These are phyloP conservation scores for Geranium brycei DNA, from an alignment of 345 rosid genomes.

Conservation along the genomic window DNA sequence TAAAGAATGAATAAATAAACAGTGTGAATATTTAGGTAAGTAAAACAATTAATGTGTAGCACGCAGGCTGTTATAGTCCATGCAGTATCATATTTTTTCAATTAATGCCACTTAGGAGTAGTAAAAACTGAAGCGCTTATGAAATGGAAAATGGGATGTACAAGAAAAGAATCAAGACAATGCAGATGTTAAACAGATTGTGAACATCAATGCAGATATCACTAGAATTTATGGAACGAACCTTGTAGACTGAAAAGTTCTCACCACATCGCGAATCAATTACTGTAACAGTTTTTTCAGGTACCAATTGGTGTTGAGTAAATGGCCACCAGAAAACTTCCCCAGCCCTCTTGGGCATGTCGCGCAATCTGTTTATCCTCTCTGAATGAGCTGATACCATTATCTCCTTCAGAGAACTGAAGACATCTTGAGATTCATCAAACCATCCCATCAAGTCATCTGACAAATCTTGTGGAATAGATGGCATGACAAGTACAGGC, in stretches of 20 bases:
- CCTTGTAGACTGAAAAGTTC: conserved; percentile 78
- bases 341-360: conserved; percentile 62
- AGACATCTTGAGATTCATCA: conserved; percentile 37
- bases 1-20: background rate
- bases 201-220: background rate
- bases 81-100: too few relatives aligned
- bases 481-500: conserved; percentile 79
- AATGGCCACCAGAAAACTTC: conserved; percentile 95
- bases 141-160: too few relatives aligned
- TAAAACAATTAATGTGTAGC: too few relatives aligned
- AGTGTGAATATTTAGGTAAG: background rate
- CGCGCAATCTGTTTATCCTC: conserved; percentile 44
- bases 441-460: conserved; percentile 84
- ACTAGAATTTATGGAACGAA: conserved; percentile 14
- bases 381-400: conserved; percentile 48
- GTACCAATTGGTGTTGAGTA: conserved; percentile 80
- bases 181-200: background rate
- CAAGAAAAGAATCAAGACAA: background rate
- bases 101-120: too few relatives aligned
- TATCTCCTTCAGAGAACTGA: conserved; percentile 42
- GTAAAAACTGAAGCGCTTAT: too few relatives aligned
- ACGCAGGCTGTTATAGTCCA: background rate
- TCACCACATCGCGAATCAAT: conserved; percentile 95
- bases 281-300: conserved; percentile 51
- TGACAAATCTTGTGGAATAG: conserved; percentile 60